Conservation (phyloP, 345 rosid genomes). For the Anacardium occidentale region DNA sequence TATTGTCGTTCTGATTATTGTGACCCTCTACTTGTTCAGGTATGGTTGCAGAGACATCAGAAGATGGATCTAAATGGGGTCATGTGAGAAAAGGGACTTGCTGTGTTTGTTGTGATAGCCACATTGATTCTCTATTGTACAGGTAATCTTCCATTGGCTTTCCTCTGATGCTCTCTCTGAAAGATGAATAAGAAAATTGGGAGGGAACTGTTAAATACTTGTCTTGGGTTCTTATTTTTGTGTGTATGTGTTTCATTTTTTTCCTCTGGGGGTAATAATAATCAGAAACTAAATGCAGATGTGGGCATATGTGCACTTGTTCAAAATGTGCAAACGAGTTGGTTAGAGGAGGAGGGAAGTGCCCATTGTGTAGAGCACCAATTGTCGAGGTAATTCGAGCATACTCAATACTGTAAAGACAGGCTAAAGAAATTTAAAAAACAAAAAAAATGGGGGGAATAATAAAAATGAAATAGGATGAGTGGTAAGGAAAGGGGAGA, state of each 20-base stretch:
- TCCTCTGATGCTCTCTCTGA: background rate
- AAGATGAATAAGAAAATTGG: background rate
- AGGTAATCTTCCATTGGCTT: slow-evolving; percentile 45
- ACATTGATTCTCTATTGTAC: slow-evolving; percentile 92
- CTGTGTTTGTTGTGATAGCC: slow-evolving; percentile 93
- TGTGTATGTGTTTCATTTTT: too few species aligned
- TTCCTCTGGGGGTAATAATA: background rate
- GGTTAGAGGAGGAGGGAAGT: slow-evolving; percentile 85
- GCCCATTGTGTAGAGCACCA: slow-evolving; percentile 96
- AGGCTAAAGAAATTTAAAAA: slow-evolving; percentile 5
- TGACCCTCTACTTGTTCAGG: slow-evolving; percentile 38
- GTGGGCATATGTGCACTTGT: slow-evolving; percentile 99
- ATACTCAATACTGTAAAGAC: slow-evolving; percentile 82
- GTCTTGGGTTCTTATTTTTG: background rate
- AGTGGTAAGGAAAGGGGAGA: slow-evolving; percentile 18
- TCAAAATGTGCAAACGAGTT: slow-evolving; percentile 92
- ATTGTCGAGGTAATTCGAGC: slow-evolving; percentile 93
- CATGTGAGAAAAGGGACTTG: slow-evolving; percentile 93
- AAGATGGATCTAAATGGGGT: slow-evolving; percentile 91
- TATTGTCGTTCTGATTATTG: background rate
- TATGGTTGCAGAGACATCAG: slow-evolving; percentile 67
- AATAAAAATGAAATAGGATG: slow-evolving; percentile 23
- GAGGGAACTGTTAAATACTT: background rate
- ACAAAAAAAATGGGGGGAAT: background rate
- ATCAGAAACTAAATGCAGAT: slow-evolving; percentile 43